Evolutionary conservation across 495 filamentous ascomycete genomes (phyloP).

Genomic region (Cercophora samala): DNA sequence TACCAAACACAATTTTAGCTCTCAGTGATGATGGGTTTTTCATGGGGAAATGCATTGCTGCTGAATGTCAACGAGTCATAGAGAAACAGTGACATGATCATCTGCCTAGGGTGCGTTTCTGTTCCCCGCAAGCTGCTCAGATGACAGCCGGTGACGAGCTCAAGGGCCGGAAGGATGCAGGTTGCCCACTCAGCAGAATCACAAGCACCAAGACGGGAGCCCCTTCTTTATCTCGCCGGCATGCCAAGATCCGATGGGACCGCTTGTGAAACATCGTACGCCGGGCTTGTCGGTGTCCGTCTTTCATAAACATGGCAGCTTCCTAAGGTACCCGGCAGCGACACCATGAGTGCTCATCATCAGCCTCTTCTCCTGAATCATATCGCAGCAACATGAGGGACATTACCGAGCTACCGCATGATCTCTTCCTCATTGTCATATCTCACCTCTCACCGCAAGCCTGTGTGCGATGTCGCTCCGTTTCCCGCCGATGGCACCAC

Average conservation of each 20-base stretch:
- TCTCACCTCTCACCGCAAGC: constrained; percentile 51
- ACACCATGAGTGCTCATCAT: background rate
- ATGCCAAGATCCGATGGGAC: constrained; percentile 19
- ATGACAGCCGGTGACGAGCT: background rate
- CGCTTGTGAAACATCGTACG: constrained; percentile 15
- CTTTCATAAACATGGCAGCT: background rate
- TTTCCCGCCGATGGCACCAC: constrained; percentile 52
- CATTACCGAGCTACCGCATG: constrained; percentile 52
- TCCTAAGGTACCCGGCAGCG: background rate
- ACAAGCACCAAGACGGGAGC: background rate
- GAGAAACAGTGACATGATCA: background rate
- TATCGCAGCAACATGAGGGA: constrained; percentile 32
- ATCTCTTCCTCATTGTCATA: constrained; percentile 51
- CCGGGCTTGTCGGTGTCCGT: background rate
- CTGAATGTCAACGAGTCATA: background rate
- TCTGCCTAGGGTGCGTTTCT: background rate
- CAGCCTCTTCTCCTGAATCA: background rate
- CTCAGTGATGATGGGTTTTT: background rate
- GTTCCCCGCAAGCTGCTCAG: background rate
- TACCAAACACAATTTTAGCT: too few species aligned
- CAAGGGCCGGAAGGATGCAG: background rate
- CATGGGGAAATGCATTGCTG: background rate
- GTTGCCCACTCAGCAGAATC: background rate
- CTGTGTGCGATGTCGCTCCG: constrained; percentile 53
- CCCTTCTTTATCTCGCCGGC: constrained; percentile 4